Percentiles rank a stretch among this genome's conserved stretches.
Conservation (phyloP, 1,284 basidiomycete species). For the Leccinum pachyderme region DNA sequence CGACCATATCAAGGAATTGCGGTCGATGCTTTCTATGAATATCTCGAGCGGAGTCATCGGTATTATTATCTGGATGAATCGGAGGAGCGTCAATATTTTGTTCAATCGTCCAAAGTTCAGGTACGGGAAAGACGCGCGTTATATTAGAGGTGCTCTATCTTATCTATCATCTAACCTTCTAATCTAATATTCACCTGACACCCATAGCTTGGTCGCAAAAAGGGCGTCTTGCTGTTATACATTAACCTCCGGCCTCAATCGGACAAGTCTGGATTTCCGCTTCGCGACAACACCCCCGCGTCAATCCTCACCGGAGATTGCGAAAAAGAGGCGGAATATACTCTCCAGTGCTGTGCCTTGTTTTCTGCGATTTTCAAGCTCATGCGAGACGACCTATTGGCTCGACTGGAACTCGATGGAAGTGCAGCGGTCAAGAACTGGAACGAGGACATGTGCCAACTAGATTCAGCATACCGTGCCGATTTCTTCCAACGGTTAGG, state of each 20-base stretch:
- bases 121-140: not conserved
- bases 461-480: not conserved
- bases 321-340: not conserved
- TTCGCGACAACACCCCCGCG: not conserved
- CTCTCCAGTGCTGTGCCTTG: not conserved
- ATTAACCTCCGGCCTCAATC: not conserved
- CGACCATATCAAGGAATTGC: not conserved
- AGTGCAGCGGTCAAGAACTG: not conserved
- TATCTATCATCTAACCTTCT: not conserved
- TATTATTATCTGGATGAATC: not conserved
- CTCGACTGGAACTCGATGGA: not conserved
- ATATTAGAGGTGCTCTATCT: not conserved
- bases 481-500: not conserved
- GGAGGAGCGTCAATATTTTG: not conserved
- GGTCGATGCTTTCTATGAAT: not conserved
- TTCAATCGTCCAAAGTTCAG: not conserved
- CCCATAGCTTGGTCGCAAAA: not conserved
- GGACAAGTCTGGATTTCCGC: not conserved
- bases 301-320: not conserved
- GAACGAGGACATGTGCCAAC: not conserved
- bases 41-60: not conserved
- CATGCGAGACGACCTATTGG: not conserved
- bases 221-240: not conserved
- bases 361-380: not conserved
- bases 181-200: not conserved